Base-by-base conservation (phyloP, 768 basidiomycete genomes). In the Russula sp. region DNA sequence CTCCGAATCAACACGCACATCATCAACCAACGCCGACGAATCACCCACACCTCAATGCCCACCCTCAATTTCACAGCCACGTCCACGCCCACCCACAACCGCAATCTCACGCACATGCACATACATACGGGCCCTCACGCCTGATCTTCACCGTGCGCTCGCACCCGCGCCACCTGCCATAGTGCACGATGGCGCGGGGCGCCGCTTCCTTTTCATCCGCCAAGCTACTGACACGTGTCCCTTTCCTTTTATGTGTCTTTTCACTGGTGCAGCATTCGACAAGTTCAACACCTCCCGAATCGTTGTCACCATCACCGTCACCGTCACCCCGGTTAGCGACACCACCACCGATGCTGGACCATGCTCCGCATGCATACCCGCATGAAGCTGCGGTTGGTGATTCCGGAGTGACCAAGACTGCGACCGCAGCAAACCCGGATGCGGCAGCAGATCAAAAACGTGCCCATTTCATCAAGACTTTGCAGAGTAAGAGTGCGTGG, bases 401-500 rank as follows among this genome's bases (percentile, higher is more conserved):
- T 22, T 52, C 57, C n/a, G 16, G 34, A 26, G 28, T 32, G 63
- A 32, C 28, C n/a, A 55, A 49, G 13, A 49, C 53, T 16, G 28
- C 36, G 24, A 20, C 26, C n/a, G 22, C 22, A 8, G 40, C 59
- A 44, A 24, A 28, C 30, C 1, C 53, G 14, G 63, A 58, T 9
- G 42, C 73, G 36, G 71, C 66, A 20, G 42, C 46, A 26, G 72
- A 72, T 11, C 72, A 75, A 8, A 77, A 79, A 18, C 77, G 78
- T 57, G 75, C 79, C 57, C 82, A 79, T 70, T 83, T 85, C 68
- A 71, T 87, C 65, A 77, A 83, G 72, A 82, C 84, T 54, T 73
- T 87, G 63, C 81, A 84, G 72, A 78, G 78, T 28, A 85, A 86
- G 75, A 82, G 82, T 62, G 83, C 84, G 18, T 87, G 84, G 84